A percentile compares a stretch with the other conserved stretches of the same genome.
phyloP scores from a whole-genome alignment of 208 protist species.

The Leishmania gerbilli region DNA sequence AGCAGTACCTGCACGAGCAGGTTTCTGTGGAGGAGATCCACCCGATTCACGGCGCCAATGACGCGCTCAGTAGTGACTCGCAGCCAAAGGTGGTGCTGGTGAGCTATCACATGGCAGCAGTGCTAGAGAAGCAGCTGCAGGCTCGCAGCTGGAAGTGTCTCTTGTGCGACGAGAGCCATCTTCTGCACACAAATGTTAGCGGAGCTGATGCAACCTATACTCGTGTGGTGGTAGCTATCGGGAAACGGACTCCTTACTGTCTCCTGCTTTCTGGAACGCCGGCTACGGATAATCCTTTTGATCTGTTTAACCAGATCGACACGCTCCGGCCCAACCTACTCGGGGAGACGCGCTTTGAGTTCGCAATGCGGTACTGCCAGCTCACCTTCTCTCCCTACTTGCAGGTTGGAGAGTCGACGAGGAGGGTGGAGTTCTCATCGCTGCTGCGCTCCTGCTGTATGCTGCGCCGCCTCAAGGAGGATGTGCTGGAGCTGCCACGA shows the following conservation, averaged over 20 bases:
- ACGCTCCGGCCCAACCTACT: constrained; percentile 58
- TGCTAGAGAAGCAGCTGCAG: constrained; percentile 44
- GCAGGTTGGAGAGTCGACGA: constrained; percentile 40
- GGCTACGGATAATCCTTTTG: constrained; percentile 60
- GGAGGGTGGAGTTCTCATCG: constrained; percentile 49
- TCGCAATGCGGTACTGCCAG: constrained; percentile 73
- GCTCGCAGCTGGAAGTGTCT: constrained; percentile 52
- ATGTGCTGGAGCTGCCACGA: constrained; percentile 73
- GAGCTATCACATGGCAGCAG: constrained; percentile 84
- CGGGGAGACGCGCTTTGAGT: constrained; percentile 58
- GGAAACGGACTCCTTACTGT: constrained; percentile 48
- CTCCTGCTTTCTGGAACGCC: constrained; percentile 80
- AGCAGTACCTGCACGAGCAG: constrained; percentile 72
- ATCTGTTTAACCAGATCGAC: constrained; percentile 82
- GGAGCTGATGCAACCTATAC: constrained; percentile 74
- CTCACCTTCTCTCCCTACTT: constrained; percentile 59
- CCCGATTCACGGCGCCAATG: constrained; percentile 68
- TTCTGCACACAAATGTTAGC: constrained; percentile 74
- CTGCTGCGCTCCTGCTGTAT: constrained; percentile 57
- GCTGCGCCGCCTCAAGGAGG: constrained; percentile 68
- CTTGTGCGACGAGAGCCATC: constrained; percentile 80
- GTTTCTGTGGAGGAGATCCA: constrained; percentile 74
- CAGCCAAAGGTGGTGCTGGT: constrained; percentile 71
- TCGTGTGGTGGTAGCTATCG: constrained; percentile 39
- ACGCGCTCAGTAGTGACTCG: constrained; percentile 33